Evolutionary conservation across 225 moss, liverwort and hornwort genomes (phyloP), one percentile per base, ranked within the genome.

Genomic region (Bryoerythrophyllum caledonicum): DNA sequence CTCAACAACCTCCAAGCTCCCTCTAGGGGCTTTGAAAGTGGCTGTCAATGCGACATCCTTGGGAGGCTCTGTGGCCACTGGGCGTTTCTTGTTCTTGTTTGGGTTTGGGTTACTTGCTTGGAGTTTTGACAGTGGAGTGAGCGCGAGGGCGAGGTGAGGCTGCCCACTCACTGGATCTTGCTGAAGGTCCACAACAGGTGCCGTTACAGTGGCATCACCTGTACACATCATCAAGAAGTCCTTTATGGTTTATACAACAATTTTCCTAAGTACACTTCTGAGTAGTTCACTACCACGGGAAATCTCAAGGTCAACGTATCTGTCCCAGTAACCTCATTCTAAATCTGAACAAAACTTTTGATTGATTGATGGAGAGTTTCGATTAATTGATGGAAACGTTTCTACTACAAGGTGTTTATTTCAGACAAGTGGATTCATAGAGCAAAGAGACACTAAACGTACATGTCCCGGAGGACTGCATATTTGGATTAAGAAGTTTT

Each of bases 151-250:
- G 35, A 99, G 75, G 55, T 27, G 82, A 80, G 93, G 81, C 76
- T 90, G 93, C 65, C 91, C 90, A 71, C 63, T 91, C 41, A 69
- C 71, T 19, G 83, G 67, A 73, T 99, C 86, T 87, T 87, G 86
- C 68, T 93, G 95, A 25, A 95, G 86, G 74, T 99, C 84, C 75
- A 99, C 84, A 49, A 91, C 82, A 52, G 93, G 94, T 76, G 86
- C 93, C 74, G 85, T 89, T 65, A 99, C 51, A 20, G 82, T 86
- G 56, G 87, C 74, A 73, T 95, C 95, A 76, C 94, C 97, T 94
- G 83, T 75, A 87, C 80, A 84, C 75, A 75, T 35, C 74, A 82
- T 24, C 76, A 76, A 15, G 23, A 49, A 58, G 24, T 67, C 16
- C 37, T 49, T 68, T 37, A 26, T 26, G 46, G 34, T 3, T 5